Percentiles rank a stretch among this genome's conserved stretches.
Evolutionary conservation across 1,284 basidiomycete species (phyloP).

Genomic region (Malassezia furfur): DNA sequence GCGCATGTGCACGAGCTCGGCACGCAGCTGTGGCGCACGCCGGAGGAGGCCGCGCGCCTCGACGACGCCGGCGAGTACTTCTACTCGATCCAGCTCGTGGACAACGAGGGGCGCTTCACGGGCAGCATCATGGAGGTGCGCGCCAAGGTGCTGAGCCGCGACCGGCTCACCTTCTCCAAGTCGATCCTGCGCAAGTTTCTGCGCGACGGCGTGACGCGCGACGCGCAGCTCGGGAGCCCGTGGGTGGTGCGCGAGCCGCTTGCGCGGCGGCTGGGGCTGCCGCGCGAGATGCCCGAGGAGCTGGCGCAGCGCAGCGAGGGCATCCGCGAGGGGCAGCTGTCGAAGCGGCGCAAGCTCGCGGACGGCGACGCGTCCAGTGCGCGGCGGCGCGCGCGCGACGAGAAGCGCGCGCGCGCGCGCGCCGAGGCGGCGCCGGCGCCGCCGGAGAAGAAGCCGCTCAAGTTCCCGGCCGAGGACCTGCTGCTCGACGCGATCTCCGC

Average conservation of each 20-base stretch:
- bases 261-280: conserved; percentile 71
- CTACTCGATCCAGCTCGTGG: conserved; percentile 74
- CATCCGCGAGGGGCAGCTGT: conserved; percentile 67
- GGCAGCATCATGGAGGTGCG: conserved; percentile 71
- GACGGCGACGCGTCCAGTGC: conserved; percentile 68
- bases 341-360: conserved; percentile 53
- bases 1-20: conserved; percentile 58
- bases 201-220: conserved; percentile 81
- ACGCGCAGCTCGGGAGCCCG: conserved; percentile 78
- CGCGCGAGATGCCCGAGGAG: conserved; percentile 70
- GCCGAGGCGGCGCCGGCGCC: conserved; percentile 19
- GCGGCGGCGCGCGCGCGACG: conserved; percentile 60
- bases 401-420: conserved; percentile 23
- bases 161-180: conserved; percentile 87
- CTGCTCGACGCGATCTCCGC: conserved; percentile 45
- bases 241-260: conserved; percentile 85
- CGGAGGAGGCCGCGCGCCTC: conserved; percentile 60
- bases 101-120: conserved; percentile 49
- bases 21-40: conserved; percentile 65
- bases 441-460: conserved; percentile 46
- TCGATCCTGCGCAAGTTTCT: conserved; percentile 91
- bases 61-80: conserved; percentile 76
- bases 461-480: conserved; percentile 57
- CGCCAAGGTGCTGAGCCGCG: conserved; percentile 65
- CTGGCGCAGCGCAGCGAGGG: conserved; percentile 67